These are phyloP conservation scores for Aegilops sharonensis DNA, from an alignment of 176 grass and related monocot species.

Conservation along the genomic window DNA sequence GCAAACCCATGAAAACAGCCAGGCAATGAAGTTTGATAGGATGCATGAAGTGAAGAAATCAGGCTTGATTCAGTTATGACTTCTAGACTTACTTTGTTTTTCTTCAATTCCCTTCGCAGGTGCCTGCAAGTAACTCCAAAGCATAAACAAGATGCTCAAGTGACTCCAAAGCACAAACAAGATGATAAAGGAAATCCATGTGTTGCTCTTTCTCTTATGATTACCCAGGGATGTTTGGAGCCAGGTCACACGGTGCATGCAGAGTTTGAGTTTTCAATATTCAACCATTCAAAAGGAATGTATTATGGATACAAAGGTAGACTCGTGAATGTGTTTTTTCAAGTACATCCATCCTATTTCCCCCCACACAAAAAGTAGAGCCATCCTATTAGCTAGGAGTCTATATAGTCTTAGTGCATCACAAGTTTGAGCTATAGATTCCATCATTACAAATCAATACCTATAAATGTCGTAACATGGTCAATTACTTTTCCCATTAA, in stretches of 20 bases:
- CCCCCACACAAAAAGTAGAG: too few species aligned
- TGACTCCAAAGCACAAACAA: constrained; percentile 1
- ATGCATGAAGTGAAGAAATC: neutral
- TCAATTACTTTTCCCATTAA: neutral
- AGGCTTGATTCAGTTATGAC: neutral
- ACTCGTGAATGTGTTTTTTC: neutral
- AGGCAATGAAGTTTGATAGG: neutral
- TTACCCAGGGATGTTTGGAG: neutral
- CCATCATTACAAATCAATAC: neutral
- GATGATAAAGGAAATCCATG: neutral
- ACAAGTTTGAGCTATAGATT: neutral
- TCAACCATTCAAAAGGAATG: constrained; percentile 8
- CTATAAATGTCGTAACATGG: neutral
- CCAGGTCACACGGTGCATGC: neutral
- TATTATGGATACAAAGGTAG: constrained; percentile 7
- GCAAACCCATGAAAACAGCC: neutral
- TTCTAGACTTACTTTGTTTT: neutral
- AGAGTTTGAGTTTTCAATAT: constrained; percentile 24
- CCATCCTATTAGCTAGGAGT: neutral
- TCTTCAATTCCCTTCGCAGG: constrained; percentile 7
- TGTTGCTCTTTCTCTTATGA: neutral
- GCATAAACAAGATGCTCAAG: neutral
- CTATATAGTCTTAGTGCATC: neutral
- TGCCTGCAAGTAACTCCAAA: neutral
- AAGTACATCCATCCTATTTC: neutral